Evolutionary conservation across 2,329 filamentous ascomycete species (phyloP), one percentile per base, ranked within the genome.

Genomic region (Chaetomium globosum): DNA sequence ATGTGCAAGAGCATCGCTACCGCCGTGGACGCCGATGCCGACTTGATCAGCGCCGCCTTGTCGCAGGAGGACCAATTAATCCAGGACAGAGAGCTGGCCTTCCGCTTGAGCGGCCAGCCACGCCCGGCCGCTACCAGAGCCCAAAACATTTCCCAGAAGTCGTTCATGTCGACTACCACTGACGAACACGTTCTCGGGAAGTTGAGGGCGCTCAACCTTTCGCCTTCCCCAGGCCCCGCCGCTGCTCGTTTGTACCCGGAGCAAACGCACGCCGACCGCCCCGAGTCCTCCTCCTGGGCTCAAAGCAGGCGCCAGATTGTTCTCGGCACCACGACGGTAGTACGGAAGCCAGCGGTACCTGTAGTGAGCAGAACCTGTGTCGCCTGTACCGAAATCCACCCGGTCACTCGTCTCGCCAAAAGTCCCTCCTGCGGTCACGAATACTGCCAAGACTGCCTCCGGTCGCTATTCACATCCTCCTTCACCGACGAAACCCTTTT

Each of bases 381-480:
- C n/a, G 31, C 51, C 8, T 57, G 58, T 46, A 48, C 67, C 3
- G 59, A 48, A 10, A 68, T 66, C 26, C 33, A 48, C 16, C 26
- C 5, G 8, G 8, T 21, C 26, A 9, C 23, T 23, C 9, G 31
- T 7, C 36, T 58, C 26, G 39, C 12, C 66, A 72, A 1, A 4
- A 28, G 0, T 36, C 39, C 4, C 21, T 74, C 79, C 28, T 77
- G 84, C 72, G 10, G 72, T 0, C 83, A 88, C 67, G 70, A 78
- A 2, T 88, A 86, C 72, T 88, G 85, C 68, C 71, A 72, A 0
- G 67, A 67, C 0, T 88, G 86, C 69, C 68, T 87, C 0, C 69
- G 70, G 2, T 63, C 66, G 0, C 77, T 86, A 0, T 83, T 87
- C 71, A n/a, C 65, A 1, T 61, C 71, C 0, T 76, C 82, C 0